Conservation (phyloP, 371 early-diverging fungal species). For the Capniomyces stellatus region DNA sequence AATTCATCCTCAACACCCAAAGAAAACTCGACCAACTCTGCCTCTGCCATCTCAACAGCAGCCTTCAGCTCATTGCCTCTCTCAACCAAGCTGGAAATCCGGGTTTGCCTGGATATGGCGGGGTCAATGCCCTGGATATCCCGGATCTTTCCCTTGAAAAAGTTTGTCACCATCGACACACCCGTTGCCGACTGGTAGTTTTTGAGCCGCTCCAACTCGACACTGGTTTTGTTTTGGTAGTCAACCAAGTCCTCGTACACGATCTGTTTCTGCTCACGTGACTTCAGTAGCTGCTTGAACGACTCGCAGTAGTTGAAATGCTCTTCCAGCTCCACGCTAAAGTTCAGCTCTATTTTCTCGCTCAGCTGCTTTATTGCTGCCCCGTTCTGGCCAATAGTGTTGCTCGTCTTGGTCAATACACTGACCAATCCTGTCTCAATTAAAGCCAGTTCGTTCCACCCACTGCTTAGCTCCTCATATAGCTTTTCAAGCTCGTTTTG, state of each 20-base stretch:
- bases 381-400: constrained; percentile 38
- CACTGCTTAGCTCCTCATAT: constrained; percentile 55
- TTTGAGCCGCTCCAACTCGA: constrained; percentile 37
- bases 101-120: constrained; percentile 59
- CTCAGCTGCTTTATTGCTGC: constrained; percentile 38
- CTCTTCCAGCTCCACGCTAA: constrained; percentile 60
- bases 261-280: constrained; percentile 83
- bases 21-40: constrained; percentile 53
- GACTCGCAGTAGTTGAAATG: constrained; percentile 71
- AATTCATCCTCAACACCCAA: constrained; percentile 64
- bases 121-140: constrained; percentile 78
- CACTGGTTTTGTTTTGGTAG: constrained; percentile 43
- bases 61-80: constrained; percentile 64
- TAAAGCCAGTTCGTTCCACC: constrained; percentile 48
- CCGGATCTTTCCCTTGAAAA: constrained; percentile 69
- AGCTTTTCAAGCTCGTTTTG: constrained; percentile 59
- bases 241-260: constrained; percentile 76
- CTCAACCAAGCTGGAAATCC: constrained; percentile 46
- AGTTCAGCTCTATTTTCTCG: constrained; percentile 51
- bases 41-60: constrained; percentile 52
- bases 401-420: constrained; percentile 41
- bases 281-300: constrained; percentile 62
- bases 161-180: constrained; percentile 45
- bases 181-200: constrained; percentile 30
- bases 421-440: constrained; percentile 62